phyloP scores from a whole-genome alignment of 2,329 filamentous ascomycete genomes.

The Pezicula neosporulosa region DNA sequence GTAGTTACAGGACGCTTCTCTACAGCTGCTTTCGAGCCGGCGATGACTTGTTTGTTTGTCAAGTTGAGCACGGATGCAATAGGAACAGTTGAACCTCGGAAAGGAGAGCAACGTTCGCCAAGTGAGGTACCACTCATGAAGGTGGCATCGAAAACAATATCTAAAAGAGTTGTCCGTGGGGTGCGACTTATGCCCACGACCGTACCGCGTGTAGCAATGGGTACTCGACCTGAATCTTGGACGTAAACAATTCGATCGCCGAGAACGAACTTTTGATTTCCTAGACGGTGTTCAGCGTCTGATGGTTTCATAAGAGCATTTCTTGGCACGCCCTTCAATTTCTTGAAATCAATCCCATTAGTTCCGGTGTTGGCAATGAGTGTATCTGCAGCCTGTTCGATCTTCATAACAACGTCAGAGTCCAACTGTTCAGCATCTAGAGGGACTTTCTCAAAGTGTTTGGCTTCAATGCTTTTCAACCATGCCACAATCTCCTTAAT shows the following conservation, averaged over 20 bases:
- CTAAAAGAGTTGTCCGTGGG: slow-evolving; percentile 75
- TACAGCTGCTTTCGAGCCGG: slow-evolving; percentile 55
- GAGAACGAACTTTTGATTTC: slow-evolving; percentile 77
- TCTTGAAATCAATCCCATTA: slow-evolving; percentile 55
- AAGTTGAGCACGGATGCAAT: slow-evolving; percentile 87
- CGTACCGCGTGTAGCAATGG: slow-evolving; percentile 86
- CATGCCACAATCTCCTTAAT: slow-evolving; percentile 93
- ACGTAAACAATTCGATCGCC: slow-evolving; percentile 94
- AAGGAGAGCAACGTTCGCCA: slow-evolving; percentile 84
- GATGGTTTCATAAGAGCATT: slow-evolving; percentile 87
- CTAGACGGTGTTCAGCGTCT: slow-evolving; percentile 90
- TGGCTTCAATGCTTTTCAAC: slow-evolving; percentile 88
- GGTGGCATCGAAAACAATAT: slow-evolving; percentile 88
- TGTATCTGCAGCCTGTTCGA: slow-evolving; percentile 73
- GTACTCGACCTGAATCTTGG: slow-evolving; percentile 88
- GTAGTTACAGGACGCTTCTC: slow-evolving; percentile 48
- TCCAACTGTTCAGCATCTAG: slow-evolving; percentile 96
- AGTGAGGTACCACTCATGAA: slow-evolving; percentile 98
- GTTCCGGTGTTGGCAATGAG: slow-evolving; percentile 45
- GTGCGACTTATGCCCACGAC: slow-evolving; percentile 94
- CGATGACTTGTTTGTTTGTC: slow-evolving; percentile 75
- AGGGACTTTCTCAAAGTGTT: slow-evolving; percentile 92
- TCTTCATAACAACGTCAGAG: slow-evolving; percentile 77
- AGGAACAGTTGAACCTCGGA: slow-evolving; percentile 90
- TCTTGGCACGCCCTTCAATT: slow-evolving; percentile 77